phyloP scores from a whole-genome alignment of 2,329 filamentous ascomycete genomes.

The Ascochyta rabiei region DNA sequence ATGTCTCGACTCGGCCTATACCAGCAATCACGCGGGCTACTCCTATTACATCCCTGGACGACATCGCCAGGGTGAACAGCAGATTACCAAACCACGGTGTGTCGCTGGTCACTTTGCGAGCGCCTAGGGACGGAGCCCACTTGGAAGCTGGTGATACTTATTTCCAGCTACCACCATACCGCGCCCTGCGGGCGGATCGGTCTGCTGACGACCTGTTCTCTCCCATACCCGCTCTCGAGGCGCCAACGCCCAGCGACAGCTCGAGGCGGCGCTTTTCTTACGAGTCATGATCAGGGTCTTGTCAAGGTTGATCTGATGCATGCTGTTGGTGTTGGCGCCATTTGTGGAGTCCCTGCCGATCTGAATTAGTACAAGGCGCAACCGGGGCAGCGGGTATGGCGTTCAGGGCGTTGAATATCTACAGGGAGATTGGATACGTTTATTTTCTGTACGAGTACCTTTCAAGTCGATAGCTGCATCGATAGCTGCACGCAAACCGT shows the following conservation, averaged over 20 bases:
- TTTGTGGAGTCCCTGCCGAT: neutral
- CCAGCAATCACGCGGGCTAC: neutral
- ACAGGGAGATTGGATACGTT: neutral
- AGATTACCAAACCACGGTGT: conserved; percentile 27
- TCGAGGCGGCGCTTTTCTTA: conserved; percentile 47
- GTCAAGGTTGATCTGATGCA: neutral
- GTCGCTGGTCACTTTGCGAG: conserved; percentile 41
- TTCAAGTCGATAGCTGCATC: neutral
- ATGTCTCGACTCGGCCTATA: conserved; percentile 20
- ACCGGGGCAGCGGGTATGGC: conserved; percentile 6
- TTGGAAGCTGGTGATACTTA: conserved; percentile 42
- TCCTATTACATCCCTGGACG: conserved; percentile 8
- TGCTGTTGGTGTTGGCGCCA: conserved; percentile 1
- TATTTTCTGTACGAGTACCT: conserved; percentile 1
- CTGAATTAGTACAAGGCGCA: neutral
- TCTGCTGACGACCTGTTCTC: conserved; percentile 39
- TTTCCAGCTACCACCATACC: conserved; percentile 34
- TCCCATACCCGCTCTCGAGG: conserved; percentile 45
- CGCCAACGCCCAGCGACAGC: conserved; percentile 27
- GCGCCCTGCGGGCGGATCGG: conserved; percentile 23
- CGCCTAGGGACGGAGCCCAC: conserved; percentile 40
- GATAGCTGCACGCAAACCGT: neutral
- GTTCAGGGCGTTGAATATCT: neutral
- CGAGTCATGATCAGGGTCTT: conserved; percentile 38
- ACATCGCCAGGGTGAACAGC: conserved; percentile 38